These are phyloP conservation scores for Chaetomium olivaceum DNA, from an alignment of 2,329 filamentous ascomycete species.

Conservation along the genomic window DNA sequence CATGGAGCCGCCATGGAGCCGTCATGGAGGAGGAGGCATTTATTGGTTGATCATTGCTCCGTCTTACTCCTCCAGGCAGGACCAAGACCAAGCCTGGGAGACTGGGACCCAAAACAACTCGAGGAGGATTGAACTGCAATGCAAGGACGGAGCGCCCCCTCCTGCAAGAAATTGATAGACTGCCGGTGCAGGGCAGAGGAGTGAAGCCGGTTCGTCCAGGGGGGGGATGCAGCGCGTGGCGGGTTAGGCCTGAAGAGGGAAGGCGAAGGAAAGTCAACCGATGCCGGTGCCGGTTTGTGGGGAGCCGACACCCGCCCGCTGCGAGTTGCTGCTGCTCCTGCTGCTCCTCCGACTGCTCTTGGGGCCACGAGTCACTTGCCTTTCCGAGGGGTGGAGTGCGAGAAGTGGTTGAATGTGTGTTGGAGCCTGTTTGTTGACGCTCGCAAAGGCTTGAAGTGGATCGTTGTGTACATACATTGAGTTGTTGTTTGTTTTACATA, in stretches of 20 bases:
- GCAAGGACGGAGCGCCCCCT: constrained; percentile 5
- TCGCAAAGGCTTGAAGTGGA: not conserved
- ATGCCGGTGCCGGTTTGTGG: not conserved
- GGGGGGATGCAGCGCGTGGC: not conserved
- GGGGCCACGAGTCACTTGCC: constrained; percentile 1
- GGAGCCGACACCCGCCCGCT: not conserved
- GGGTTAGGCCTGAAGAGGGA: constrained; percentile 6
- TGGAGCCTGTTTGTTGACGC: not conserved
- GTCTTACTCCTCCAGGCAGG: constrained; percentile 6
- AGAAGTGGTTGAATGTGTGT: not conserved
- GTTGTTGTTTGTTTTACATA: not conserved
- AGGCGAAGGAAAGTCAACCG: not conserved
- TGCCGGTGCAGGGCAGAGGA: constrained; percentile 13
- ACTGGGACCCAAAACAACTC: no score
- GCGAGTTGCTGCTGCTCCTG: no score
- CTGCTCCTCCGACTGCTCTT: not conserved
- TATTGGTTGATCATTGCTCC: constrained; percentile 13
- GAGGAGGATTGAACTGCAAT: not conserved
- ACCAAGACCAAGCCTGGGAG: no score
- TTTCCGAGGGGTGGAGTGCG: constrained; percentile 6
- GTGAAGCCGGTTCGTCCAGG: constrained; percentile 7
- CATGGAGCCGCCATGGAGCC: no score
- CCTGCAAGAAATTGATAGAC: constrained; percentile 5
- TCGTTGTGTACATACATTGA: not conserved
- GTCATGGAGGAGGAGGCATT: not conserved